phyloP scores from a whole-genome alignment of 176 grass and related monocot species.

The Rhynchospora pubera region DNA sequence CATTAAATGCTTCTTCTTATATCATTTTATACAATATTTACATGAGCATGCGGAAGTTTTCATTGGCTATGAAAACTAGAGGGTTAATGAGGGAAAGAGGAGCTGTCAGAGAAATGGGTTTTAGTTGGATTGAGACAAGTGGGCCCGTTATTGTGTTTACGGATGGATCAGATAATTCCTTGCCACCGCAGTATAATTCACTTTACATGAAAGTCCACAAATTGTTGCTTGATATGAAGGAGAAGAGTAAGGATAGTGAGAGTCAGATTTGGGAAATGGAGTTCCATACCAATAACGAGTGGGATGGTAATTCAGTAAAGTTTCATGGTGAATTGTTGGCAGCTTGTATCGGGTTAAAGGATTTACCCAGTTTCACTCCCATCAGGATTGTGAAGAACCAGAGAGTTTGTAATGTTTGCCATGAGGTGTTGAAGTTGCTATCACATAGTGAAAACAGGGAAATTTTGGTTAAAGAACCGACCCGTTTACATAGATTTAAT shows the following conservation, averaged over 20 bases:
- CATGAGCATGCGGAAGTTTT: conserved; percentile 60
- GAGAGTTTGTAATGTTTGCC: conserved; percentile 59
- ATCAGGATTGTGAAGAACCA: conserved; percentile 79
- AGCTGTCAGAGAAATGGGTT: conserved; percentile 31
- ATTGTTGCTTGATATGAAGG: conserved; percentile 39
- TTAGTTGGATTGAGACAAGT: conserved; percentile 60
- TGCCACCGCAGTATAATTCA: conserved; percentile 12
- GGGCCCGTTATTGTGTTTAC: conserved; percentile 36
- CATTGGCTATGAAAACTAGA: conserved; percentile 75
- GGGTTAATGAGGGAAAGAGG: conserved; percentile 80
- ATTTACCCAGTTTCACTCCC: conserved; percentile 25
- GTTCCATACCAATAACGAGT: conserved; percentile 38
- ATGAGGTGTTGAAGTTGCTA: conserved; percentile 56
- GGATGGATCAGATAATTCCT: conserved; percentile 27
- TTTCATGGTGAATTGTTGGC: conserved; percentile 59
- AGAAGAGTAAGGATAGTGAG: conserved; percentile 30
- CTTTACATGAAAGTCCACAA: conserved; percentile 32
- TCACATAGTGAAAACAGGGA: conserved; percentile 47
- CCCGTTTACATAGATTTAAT: conserved; percentile 62
- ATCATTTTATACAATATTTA: conserved; percentile 64
- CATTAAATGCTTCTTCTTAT: conserved; percentile 50
- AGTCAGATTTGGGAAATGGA: conserved; percentile 42
- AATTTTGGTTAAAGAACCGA: conserved; percentile 60
- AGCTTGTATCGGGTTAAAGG: conserved; percentile 40
- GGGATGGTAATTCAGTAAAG: conserved; percentile 27